These are phyloP conservation scores for Phaffomyces thermotolerans DNA, from an alignment of 805 yeast species.

Conservation along the genomic window DNA sequence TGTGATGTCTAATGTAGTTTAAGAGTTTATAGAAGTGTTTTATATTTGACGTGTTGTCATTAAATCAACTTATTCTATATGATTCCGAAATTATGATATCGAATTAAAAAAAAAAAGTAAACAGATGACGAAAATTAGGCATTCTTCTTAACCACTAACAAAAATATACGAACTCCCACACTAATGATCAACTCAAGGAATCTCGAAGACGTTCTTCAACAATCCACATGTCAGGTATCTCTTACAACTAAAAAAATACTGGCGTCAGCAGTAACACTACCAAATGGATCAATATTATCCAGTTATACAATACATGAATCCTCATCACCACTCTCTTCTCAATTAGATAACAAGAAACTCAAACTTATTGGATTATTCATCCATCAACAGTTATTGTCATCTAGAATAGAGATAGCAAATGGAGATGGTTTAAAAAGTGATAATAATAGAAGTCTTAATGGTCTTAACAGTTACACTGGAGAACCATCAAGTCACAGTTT, in stretches of 20 bases:
- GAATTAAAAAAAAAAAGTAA: background rate
- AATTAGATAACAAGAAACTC: background rate
- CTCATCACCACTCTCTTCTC: background rate
- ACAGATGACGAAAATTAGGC: background rate
- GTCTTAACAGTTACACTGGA: background rate
- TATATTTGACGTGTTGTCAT: too few relatives aligned
- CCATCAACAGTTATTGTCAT: background rate
- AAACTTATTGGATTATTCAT: conserved; percentile 4
- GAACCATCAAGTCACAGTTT: background rate
- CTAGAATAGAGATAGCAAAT: background rate
- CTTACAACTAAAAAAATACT: conserved; percentile 3
- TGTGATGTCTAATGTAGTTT: background rate
- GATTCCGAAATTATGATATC: too few relatives aligned
- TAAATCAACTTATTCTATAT: too few relatives aligned
- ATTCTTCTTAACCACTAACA: too few relatives aligned
- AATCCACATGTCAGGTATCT: conserved; percentile 3
- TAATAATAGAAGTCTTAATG: conserved; percentile 1
- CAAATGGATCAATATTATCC: conserved; percentile 8
- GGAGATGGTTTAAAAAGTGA: background rate
- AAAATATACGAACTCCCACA: too few relatives aligned
- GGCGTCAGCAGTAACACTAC: conserved; percentile 5
- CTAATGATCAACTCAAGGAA: conserved; percentile 6
- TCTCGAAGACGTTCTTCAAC: conserved; percentile 5
- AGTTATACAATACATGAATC: background rate
- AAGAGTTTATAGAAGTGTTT: background rate